These are phyloP conservation scores for Penicillium goetzii DNA, from an alignment of 495 filamentous ascomycete species.

Conservation along the genomic window DNA sequence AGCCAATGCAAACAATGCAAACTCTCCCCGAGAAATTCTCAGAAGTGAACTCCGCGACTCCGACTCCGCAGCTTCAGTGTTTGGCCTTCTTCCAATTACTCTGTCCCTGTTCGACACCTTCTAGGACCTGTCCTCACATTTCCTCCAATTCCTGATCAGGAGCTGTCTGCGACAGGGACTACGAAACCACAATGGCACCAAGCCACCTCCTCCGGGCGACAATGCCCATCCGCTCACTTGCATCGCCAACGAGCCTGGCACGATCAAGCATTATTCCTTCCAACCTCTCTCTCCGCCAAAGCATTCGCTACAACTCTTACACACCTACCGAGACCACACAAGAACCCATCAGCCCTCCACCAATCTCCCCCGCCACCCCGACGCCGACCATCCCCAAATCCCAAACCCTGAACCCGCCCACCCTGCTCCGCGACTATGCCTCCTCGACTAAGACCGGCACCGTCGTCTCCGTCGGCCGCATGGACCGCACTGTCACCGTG, in stretches of 20 bases:
- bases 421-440: conserved; percentile 45
- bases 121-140: neutral
- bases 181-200: conserved; percentile 35
- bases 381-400: conserved; percentile 5
- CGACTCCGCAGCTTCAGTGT: conserved; percentile 26
- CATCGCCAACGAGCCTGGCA: conserved; percentile 33
- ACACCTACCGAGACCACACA: conserved; percentile 28
- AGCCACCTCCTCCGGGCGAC: conserved; percentile 42
- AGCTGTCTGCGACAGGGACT: conserved; percentile 1
- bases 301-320: conserved; percentile 24
- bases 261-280: conserved; percentile 31
- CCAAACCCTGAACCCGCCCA: conserved; percentile 28
- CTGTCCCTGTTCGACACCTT: conserved; percentile 1
- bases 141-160: neutral
- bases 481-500: conserved; percentile 51
- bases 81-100: neutral
- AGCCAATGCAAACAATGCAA: conserved; percentile 47
- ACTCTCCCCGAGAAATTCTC: conserved; percentile 44
- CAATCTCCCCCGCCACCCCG: conserved; percentile 11
- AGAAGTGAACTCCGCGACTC: conserved; percentile 33
- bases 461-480: conserved; percentile 49
- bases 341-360: conserved; percentile 8
- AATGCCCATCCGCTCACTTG: conserved; percentile 42
- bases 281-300: conserved; percentile 24
- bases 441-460: conserved; percentile 47